Percentiles rank a stretch among this genome's conserved stretches.
Evolutionary conservation across 2,329 filamentous ascomycete species (phyloP).

Genomic region (Pyrenophora teres): DNA sequence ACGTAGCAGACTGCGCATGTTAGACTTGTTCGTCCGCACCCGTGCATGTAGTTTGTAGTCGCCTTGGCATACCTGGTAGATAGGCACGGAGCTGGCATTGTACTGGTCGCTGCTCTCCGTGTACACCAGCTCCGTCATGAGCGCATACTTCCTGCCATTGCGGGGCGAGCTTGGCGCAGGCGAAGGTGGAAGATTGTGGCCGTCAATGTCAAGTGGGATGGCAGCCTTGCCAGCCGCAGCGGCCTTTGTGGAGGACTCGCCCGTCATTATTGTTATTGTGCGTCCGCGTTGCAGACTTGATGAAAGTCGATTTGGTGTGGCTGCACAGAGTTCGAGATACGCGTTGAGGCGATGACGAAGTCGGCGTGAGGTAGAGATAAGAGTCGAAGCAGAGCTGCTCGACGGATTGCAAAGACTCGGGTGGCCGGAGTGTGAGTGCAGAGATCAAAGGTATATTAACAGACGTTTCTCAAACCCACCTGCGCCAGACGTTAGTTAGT

Average conservation of each 20-base stretch:
- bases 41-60: neutral
- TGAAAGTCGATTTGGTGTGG: slow-evolving; percentile 14
- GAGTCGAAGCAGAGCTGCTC: neutral
- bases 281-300: slow-evolving; percentile 19
- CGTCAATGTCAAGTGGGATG: slow-evolving; percentile 46
- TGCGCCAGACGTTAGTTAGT: slow-evolving; percentile 30
- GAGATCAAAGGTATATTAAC: slow-evolving; percentile 3
- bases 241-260: slow-evolving; percentile 41
- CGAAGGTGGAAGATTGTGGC: slow-evolving; percentile 58
- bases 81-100: slow-evolving; percentile 92
- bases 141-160: slow-evolving; percentile 84
- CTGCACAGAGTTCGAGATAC: slow-evolving; percentile 10
- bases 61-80: slow-evolving; percentile 74
- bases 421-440: slow-evolving; percentile 4
- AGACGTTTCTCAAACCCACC: slow-evolving; percentile 17
- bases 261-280: slow-evolving; percentile 33
- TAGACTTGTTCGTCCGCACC: slow-evolving; percentile 8
- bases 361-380: slow-evolving; percentile 2
- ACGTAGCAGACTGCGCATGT: slow-evolving; percentile 79
- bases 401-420: slow-evolving; percentile 1
- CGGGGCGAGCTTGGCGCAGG: slow-evolving; percentile 90
- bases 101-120: slow-evolving; percentile 97
- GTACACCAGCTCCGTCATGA: slow-evolving; percentile 95
- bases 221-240: slow-evolving; percentile 49
- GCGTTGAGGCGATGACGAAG: slow-evolving; percentile 26